phyloP scores from a whole-genome alignment of 345 rosid genomes.

The Microcos paniculata region DNA sequence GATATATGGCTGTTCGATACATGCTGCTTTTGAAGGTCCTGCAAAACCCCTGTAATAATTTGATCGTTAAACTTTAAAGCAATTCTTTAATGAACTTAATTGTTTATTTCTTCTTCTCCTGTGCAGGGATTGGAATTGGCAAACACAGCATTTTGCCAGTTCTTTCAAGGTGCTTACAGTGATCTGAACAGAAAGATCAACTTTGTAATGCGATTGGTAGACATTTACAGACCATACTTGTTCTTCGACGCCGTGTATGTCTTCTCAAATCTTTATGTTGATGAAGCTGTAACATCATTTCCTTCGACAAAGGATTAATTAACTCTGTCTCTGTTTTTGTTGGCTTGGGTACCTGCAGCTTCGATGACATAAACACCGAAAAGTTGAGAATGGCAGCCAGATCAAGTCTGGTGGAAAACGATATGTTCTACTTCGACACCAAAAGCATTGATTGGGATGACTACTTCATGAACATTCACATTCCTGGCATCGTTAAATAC shows the following conservation, averaged over 20 bases:
- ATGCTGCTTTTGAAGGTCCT: slow-evolving; percentile 56
- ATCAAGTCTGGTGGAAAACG: slow-evolving; percentile 6
- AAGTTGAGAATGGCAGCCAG: slow-evolving; percentile 22
- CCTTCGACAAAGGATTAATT: not conserved
- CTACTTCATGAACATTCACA: slow-evolving; percentile 19
- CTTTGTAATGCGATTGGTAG: slow-evolving; percentile 58
- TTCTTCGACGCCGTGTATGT: slow-evolving; percentile 79
- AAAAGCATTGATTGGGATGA: slow-evolving; percentile 20
- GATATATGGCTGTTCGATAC: slow-evolving; percentile 72
- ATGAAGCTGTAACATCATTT: not conserved
- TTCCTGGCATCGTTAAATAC: slow-evolving; percentile 19
- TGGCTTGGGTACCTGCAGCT: not conserved
- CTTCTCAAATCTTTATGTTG: not conserved
- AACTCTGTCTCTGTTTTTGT: not conserved
- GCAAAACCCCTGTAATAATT: not conserved
- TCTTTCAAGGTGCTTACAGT: slow-evolving; percentile 35
- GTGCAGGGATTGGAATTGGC: slow-evolving; percentile 47
- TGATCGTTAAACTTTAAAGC: not conserved
- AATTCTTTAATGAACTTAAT: not conserved
- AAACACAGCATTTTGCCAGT: slow-evolving; percentile 44
- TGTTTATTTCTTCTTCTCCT: not conserved
- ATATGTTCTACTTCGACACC: slow-evolving; percentile 21
- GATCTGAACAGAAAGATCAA: slow-evolving; percentile 56
- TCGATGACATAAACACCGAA: slow-evolving; percentile 29
- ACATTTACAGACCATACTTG: slow-evolving; percentile 78